Conservation (phyloP, 768 basidiomycete species). For the Boletales sp. region DNA sequence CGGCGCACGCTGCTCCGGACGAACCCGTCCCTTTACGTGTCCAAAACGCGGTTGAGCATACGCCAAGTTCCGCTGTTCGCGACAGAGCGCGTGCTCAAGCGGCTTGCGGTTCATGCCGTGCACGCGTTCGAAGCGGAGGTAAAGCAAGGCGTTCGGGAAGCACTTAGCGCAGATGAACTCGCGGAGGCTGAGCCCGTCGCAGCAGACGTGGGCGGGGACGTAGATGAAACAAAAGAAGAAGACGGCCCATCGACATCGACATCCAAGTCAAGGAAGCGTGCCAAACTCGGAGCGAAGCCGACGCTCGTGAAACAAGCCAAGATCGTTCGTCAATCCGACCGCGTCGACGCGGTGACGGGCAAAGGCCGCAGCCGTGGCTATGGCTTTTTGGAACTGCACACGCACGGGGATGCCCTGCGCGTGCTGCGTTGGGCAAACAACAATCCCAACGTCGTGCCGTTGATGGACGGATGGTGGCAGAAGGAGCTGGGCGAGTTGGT, state of each 20-base stretch:
- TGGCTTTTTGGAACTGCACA: conserved; percentile 89
- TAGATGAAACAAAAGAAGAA: conserved; percentile 25
- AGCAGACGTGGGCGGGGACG: conserved; percentile 24
- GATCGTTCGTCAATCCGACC: conserved; percentile 84
- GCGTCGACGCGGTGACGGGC: conserved; percentile 84
- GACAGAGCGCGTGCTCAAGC: conserved; percentile 86
- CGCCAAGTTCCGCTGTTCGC: conserved; percentile 90
- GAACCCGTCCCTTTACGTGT: conserved; percentile 93
- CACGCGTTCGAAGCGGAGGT: conserved; percentile 80
- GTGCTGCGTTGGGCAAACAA: conserved; percentile 95
- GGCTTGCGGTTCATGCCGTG: conserved; percentile 77
- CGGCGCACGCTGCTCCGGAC: conserved; percentile 79
- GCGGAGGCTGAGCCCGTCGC: conserved; percentile 34
- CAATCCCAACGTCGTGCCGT: conserved; percentile 57
- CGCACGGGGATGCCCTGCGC: conserved; percentile 85
- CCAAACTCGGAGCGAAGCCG: conserved; percentile 25
- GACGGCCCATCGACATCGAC: background rate
- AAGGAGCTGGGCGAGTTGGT: conserved; percentile 64
- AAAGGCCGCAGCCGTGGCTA: conserved; percentile 91
- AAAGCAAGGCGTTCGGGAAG: conserved; percentile 52
- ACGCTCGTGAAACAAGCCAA: conserved; percentile 83
- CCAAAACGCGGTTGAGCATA: conserved; percentile 88
- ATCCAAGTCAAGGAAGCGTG: conserved; percentile 23
- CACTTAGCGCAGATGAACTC: conserved; percentile 71
- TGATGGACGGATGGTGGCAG: conserved; percentile 84